phyloP scores from a whole-genome alignment of 352 stramenopile species.

The Globisporangium abappressorium region DNA sequence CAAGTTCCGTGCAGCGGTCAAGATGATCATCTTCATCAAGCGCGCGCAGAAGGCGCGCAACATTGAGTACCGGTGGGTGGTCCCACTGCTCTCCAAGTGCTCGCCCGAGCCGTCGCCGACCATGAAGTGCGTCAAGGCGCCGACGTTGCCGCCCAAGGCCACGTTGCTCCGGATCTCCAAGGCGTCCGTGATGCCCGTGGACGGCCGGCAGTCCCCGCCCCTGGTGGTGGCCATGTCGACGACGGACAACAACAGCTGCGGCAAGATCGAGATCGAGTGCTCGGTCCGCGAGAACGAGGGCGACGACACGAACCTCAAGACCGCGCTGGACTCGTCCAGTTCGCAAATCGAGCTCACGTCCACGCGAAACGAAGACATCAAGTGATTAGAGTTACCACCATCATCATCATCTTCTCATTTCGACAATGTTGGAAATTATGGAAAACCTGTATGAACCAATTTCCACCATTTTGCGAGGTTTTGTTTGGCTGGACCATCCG shows the following conservation, averaged over 20 bases:
- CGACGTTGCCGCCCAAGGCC: slow-evolving; percentile 5
- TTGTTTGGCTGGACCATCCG: not conserved
- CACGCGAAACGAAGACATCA: slow-evolving; percentile 12
- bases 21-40: slow-evolving; percentile 70
- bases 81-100: slow-evolving; percentile 18
- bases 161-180: slow-evolving; percentile 37
- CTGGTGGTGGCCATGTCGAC: not conserved
- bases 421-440: not conserved
- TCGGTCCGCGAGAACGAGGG: slow-evolving; percentile 3
- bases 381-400: not conserved
- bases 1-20: slow-evolving; percentile 44
- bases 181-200: slow-evolving; percentile 61
- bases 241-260: not conserved
- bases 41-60: slow-evolving; percentile 50
- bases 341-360: slow-evolving; percentile 28
- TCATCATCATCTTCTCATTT: not conserved
- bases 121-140: slow-evolving; percentile 7
- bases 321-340: slow-evolving; percentile 10
- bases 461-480: not conserved
- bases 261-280: slow-evolving; percentile 13
- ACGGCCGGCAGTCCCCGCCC: slow-evolving; percentile 10
- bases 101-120: slow-evolving; percentile 1
- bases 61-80: slow-evolving; percentile 45
- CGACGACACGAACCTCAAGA: slow-evolving; percentile 2
- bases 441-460: not conserved